Percentiles rank a stretch among this genome's conserved stretches.
These are phyloP conservation scores for Candida orba DNA, from an alignment of 805 yeast genomes.

Conservation along the genomic window DNA sequence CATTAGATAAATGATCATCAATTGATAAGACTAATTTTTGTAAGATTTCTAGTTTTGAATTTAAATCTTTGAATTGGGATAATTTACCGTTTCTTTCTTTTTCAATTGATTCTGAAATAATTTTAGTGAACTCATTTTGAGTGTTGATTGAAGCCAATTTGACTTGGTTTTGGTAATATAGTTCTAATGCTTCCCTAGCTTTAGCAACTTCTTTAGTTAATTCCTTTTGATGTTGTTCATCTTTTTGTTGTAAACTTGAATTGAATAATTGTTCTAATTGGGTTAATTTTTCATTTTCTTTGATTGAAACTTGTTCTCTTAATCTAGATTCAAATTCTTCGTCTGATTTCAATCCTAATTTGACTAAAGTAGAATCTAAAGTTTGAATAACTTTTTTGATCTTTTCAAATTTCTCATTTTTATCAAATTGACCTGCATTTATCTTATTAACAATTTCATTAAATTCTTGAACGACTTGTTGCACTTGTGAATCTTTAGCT, in stretches of 20 bases:
- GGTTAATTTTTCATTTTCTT: conserved; percentile 52
- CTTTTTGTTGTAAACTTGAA: conserved; percentile 52
- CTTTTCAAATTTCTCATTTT: conserved; percentile 9
- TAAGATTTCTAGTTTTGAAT: conserved; percentile 45
- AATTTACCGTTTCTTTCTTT: conserved; percentile 75
- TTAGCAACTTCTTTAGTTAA: conserved; percentile 60
- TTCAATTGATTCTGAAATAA: conserved; percentile 54
- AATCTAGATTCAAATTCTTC: conserved; percentile 12
- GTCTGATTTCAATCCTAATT: conserved; percentile 9
- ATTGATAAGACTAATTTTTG: conserved; percentile 42
- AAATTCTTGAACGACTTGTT: conserved; percentile 20
- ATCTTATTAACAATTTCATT: conserved; percentile 17
- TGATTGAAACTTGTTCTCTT: conserved; percentile 20
- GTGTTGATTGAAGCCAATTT: conserved; percentile 60
- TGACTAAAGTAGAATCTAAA: conserved; percentile 18
- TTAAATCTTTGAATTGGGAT: conserved; percentile 56
- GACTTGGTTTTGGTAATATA: conserved; percentile 70
- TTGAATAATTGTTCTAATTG: conserved; percentile 55
- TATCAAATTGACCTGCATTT: conserved; percentile 17
- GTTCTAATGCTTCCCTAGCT: conserved; percentile 53
- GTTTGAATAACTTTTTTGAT: conserved; percentile 11
- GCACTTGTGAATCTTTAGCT: conserved; percentile 24
- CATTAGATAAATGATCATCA: conserved; percentile 29
- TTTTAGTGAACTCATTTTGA: conserved; percentile 56
- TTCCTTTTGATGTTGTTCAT: conserved; percentile 48